Base-by-base conservation (phyloP, 768 basidiomycete genomes). In the Amyloporia xantha region DNA sequence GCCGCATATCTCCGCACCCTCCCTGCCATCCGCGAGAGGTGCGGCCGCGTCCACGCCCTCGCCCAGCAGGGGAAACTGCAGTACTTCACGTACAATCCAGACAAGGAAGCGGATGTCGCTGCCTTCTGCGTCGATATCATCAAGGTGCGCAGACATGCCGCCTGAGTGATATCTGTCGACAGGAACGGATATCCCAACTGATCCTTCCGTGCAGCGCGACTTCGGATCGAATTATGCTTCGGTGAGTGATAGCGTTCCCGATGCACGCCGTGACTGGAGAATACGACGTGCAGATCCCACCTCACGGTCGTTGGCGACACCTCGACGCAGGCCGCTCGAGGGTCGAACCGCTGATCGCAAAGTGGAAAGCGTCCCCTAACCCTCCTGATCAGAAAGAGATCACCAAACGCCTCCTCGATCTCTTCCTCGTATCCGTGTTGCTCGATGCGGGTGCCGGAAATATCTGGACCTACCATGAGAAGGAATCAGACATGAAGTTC, bases 371-470 rank as follows among this genome's bases (percentile, higher is more conserved):
- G 0, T 62, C 67, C 0, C 48, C 69, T 1, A 61, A 66, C 44
- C 63, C 73, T 2, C 69, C 77, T 4, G 74, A 78, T 56, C 50
- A 60, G 1, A 77, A 71, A 46, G 84, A 93, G 59, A 75, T 77
- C 37, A 76, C 82, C 44, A 79, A 82, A 50, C 77, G 91, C 1
- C 72, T 91, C 27, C 74, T 98, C 62, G 95, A 98, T 67, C 78
- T 96, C 35, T 94, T 93, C 69, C 68, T 83, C 47, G 86, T 91
- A 25, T 92, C 91, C 10, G 95, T 98, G 6, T 75, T 98, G 12
- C 80, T 99, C 28, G 95, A 98, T 58, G 95, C 94, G 0, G 94
- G 94, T 1, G 95, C 94, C 0, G 95, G 94, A 0, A 84, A 78
- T 48, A 59, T 68, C 1, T 98, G 94, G 94, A 66, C 65, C 10